Conservation (phyloP, 805 yeast species). For the Starmerella apis region DNA sequence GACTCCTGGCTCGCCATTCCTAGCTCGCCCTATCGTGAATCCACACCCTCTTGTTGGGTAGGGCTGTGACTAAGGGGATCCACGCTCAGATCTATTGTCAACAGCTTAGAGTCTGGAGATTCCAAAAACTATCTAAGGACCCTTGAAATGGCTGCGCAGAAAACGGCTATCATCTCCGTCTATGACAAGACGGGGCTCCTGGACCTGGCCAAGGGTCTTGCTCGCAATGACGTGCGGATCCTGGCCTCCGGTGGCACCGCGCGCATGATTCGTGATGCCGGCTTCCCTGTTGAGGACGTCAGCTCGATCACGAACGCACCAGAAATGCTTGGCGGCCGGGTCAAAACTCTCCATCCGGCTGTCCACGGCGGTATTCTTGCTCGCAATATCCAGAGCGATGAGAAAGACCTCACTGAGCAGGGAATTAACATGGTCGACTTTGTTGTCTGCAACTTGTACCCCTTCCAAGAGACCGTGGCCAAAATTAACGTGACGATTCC, state of each 20-base stretch:
- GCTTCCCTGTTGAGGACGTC: constrained; percentile 95
- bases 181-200: constrained; percentile 94
- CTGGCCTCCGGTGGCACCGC: constrained; percentile 98
- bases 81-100: background rate
- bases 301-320: constrained; percentile 95
- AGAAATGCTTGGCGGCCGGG: constrained; percentile 98
- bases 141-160: constrained; percentile 25
- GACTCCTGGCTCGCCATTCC: too few relatives aligned
- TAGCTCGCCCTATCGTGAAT: constrained; percentile 2
- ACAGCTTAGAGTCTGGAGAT: background rate
- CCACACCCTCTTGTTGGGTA: background rate
- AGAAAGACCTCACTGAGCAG: constrained; percentile 75
- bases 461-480: constrained; percentile 94
- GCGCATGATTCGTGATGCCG: constrained; percentile 85
- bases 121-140: background rate
- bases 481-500: constrained; percentile 90
- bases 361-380: constrained; percentile 93
- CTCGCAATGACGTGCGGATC: constrained; percentile 76
- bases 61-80: constrained; percentile 6
- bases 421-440: constrained; percentile 92
- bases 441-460: constrained; percentile 95
- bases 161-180: constrained; percentile 92
- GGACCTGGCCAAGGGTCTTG: constrained; percentile 92
- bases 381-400: constrained; percentile 82
- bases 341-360: constrained; percentile 96